Evolutionary conservation across 2,329 filamentous ascomycete genomes (phyloP).

Genomic region (Amesomyces nigricolor): DNA sequence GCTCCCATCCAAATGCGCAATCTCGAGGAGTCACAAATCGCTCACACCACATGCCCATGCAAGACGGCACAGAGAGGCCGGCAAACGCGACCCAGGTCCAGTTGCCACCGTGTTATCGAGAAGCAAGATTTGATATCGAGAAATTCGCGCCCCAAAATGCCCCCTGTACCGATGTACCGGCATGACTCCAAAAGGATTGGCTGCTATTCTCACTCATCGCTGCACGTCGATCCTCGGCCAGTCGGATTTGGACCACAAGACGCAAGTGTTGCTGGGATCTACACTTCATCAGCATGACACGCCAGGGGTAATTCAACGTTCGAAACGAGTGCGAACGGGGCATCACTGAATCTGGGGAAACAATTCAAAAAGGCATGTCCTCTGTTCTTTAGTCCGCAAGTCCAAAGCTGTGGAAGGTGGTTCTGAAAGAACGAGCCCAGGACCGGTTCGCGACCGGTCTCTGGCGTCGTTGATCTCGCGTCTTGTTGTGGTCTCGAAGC

Average conservation of each 20-base stretch:
- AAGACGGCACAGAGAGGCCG: background rate
- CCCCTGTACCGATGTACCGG: conserved; percentile 9
- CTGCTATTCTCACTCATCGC: conserved; percentile 1
- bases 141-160: background rate
- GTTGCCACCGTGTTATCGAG: background rate
- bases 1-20: too few species aligned
- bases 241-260: conserved; percentile 8
- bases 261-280: background rate
- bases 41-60: background rate
- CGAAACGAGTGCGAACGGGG: background rate
- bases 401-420: conserved; percentile 54
- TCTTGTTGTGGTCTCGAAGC: conserved; percentile 55
- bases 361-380: conserved; percentile 41
- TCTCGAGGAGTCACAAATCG: background rate
- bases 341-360: background rate
- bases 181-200: conserved; percentile 8
- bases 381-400: conserved; percentile 59
- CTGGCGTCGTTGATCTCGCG: conserved; percentile 48
- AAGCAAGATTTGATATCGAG: background rate
- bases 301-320: background rate
- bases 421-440: conserved; percentile 57
- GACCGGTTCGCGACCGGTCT: conserved; percentile 21
- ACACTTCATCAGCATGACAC: conserved; percentile 15
- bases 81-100: too few species aligned
- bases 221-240: conserved; percentile 11